phyloP scores from a whole-genome alignment of 805 yeast genomes.

The Torulaspora delbrueckii region DNA sequence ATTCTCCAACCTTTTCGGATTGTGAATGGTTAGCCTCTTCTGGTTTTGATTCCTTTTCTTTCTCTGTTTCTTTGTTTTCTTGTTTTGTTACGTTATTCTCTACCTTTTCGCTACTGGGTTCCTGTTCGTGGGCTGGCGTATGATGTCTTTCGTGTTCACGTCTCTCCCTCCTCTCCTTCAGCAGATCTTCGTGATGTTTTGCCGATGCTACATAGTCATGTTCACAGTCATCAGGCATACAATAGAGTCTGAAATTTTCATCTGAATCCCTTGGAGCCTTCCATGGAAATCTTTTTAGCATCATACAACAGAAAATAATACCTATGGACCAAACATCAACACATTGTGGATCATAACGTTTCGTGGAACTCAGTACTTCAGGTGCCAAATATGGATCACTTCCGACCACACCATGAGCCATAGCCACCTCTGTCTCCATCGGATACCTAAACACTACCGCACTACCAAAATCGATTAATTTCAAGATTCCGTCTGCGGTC shows the following conservation, averaged over 20 bases:
- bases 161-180: conserved; percentile 42
- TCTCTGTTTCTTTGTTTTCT: conserved; percentile 5
- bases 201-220: conserved; percentile 74
- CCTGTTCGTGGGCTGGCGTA: conserved; percentile 6
- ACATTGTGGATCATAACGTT: conserved; percentile 65
- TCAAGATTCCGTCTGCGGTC: conserved; percentile 65
- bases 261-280: conserved; percentile 69
- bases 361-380: conserved; percentile 53
- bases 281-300: conserved; percentile 82
- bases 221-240: conserved; percentile 63
- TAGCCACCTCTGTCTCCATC: conserved; percentile 52
- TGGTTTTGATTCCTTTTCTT: conserved; percentile 1
- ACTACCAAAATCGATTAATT: conserved; percentile 77
- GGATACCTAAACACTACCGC: conserved; percentile 82
- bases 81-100: not conserved
- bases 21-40: not conserved
- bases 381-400: conserved; percentile 86
- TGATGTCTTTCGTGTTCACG: conserved; percentile 19
- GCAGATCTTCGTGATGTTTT: conserved; percentile 59
- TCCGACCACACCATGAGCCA: conserved; percentile 75
- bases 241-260: conserved; percentile 62
- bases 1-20: not conserved
- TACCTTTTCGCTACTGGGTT: conserved; percentile 3
- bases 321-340: conserved; percentile 85
- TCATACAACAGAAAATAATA: conserved; percentile 82